Evolutionary conservation across 2,329 filamentous ascomycete genomes (phyloP).

Genomic region (Pestalotiopsis sp.): DNA sequence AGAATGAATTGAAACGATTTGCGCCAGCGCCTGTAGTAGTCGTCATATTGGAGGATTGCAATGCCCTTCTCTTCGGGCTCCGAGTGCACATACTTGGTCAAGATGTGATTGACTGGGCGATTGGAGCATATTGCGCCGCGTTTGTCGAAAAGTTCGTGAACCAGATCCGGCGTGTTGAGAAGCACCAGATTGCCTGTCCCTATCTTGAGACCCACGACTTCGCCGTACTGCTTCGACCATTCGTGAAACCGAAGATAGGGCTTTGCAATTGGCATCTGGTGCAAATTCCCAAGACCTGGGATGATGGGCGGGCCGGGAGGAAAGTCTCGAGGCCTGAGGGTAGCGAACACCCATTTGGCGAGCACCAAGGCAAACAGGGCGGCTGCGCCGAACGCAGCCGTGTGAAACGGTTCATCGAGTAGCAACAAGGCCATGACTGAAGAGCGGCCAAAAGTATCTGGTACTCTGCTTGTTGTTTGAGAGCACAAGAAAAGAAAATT

Average conservation of each 20-base stretch:
- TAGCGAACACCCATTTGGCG: conserved; percentile 2
- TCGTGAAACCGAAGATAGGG: conserved; percentile 9
- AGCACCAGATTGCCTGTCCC: conserved; percentile 12
- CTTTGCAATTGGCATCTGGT: conserved; percentile 10
- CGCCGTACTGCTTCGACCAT: conserved; percentile 13
- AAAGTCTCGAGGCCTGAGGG: conserved; percentile 6
- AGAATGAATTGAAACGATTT: conserved; percentile 13
- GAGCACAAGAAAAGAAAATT: no score
- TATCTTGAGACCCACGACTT: conserved; percentile 8
- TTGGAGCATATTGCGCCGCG: conserved; percentile 12
- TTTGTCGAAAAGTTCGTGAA: conserved; percentile 12
- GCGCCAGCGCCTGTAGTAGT: conserved; percentile 15
- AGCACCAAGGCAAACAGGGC: not conserved
- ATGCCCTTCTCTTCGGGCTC: conserved; percentile 11
- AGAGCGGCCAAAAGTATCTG: no score
- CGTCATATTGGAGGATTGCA: conserved; percentile 13
- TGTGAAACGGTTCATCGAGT: not conserved
- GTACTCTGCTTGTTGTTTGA: no score
- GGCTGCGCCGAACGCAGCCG: not conserved
- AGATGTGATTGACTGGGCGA: conserved; percentile 11
- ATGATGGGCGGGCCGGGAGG: conserved; percentile 14
- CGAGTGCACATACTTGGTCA: conserved; percentile 8
- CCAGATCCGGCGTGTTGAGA: conserved; percentile 2
- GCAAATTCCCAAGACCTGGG: conserved; percentile 10
- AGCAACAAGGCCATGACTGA: no score